Conservation (phyloP, 2,329 filamentous ascomycete genomes). For the Diaporthe vaccinii region DNA sequence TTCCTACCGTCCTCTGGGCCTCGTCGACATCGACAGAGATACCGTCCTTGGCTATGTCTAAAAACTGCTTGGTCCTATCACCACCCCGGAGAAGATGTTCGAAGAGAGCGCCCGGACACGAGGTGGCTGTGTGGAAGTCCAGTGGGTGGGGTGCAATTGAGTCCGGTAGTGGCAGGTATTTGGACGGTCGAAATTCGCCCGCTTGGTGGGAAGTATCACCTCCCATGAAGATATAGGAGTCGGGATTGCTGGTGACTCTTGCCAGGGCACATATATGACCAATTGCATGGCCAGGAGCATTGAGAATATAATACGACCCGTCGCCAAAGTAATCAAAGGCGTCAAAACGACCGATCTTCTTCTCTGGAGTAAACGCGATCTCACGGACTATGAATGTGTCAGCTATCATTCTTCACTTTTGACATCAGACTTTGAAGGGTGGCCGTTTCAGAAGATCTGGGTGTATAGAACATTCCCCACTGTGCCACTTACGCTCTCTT, state of each 20-base stretch:
- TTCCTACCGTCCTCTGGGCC: conserved; percentile 56
- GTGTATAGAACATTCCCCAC: neutral
- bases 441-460: neutral
- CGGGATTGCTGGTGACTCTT: conserved; percentile 49
- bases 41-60: conserved; percentile 41
- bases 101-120: conserved; percentile 58
- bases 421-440: too few relatives aligned
- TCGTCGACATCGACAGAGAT: conserved; percentile 48
- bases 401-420: neutral
- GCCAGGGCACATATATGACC: conserved; percentile 52
- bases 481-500: conserved; percentile 34
- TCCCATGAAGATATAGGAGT: conserved; percentile 58
- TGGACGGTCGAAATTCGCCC: conserved; percentile 53
- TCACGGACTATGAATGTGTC: conserved; percentile 42
- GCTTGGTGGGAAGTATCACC: conserved; percentile 58
- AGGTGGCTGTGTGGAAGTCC: conserved; percentile 41
- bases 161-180: conserved; percentile 48
- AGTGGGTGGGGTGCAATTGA: conserved; percentile 57
- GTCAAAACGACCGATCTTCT: conserved; percentile 41
- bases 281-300: conserved; percentile 36
- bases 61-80: conserved; percentile 50
- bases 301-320: conserved; percentile 39
- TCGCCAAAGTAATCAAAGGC: conserved; percentile 40
- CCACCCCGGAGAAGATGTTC: conserved; percentile 53
- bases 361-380: conserved; percentile 44